phyloP scores from a whole-genome alignment of 2,329 filamentous ascomycete species.

The Fusarium anguioides region DNA sequence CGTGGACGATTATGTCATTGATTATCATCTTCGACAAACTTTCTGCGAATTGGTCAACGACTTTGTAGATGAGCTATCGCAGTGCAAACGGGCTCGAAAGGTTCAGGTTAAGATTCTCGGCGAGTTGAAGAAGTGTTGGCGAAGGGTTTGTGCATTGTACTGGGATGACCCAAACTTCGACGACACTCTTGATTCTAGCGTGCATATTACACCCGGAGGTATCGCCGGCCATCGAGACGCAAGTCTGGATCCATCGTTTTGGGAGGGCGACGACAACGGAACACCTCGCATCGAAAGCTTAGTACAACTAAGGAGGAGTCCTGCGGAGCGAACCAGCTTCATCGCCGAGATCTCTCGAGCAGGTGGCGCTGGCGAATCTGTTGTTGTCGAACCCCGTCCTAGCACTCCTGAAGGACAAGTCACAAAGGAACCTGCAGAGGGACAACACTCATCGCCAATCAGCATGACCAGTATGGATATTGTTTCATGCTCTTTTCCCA shows the following conservation, averaged over 20 bases:
- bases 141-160: constrained; percentile 86
- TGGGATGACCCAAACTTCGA: constrained; percentile 83
- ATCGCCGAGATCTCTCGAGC: constrained; percentile 60
- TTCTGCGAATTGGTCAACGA: constrained; percentile 87
- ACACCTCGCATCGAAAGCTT: constrained; percentile 59
- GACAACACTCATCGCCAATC: constrained; percentile 58
- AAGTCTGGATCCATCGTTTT: constrained; percentile 64
- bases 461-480: constrained; percentile 71
- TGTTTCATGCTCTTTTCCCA: constrained; percentile 72
- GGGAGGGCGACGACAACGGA: constrained; percentile 58
- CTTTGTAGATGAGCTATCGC: constrained; percentile 66
- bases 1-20: constrained; percentile 87
- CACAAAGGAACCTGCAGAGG: constrained; percentile 33
- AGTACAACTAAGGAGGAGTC: constrained; percentile 46
- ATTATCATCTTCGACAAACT: constrained; percentile 76
- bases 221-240: constrained; percentile 70
- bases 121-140: constrained; percentile 98
- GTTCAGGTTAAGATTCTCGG: constrained; percentile 84
- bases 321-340: constrained; percentile 52
- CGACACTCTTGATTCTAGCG: constrained; percentile 69
- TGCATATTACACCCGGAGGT: constrained; percentile 81
- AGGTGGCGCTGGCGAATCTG: constrained; percentile 59
- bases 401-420: constrained; percentile 58
- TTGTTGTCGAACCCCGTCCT: constrained; percentile 58
- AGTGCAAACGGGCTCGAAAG: constrained; percentile 58